Conservation (phyloP, 495 filamentous ascomycete species). For the Aspergillus affinis region DNA sequence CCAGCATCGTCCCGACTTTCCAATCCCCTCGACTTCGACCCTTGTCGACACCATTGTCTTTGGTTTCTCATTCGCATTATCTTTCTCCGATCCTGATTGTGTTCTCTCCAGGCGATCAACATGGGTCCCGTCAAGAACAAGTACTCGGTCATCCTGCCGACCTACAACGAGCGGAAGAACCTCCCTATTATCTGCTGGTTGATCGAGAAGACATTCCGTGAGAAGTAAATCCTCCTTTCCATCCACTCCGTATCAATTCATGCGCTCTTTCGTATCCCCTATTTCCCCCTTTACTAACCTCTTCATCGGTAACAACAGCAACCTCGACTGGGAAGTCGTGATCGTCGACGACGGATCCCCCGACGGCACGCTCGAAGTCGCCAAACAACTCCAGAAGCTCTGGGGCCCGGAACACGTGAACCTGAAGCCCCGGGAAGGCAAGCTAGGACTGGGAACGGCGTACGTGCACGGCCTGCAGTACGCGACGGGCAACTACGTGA, state of each 20-base stretch:
- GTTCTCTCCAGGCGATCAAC: conserved; percentile 14
- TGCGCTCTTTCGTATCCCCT: background rate
- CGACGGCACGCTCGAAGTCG: conserved; percentile 88
- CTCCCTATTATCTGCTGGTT: conserved; percentile 95
- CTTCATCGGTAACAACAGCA: conserved; percentile 46
- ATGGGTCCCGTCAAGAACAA: conserved; percentile 61
- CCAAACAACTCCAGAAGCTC: conserved; percentile 80
- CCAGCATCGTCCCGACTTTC: background rate
- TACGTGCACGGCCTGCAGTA: conserved; percentile 94
- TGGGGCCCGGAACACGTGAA: conserved; percentile 74
- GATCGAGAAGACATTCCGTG: conserved; percentile 83
- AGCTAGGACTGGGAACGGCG: conserved; percentile 93
- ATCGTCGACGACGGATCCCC: conserved; percentile 98
- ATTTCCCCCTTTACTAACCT: background rate
- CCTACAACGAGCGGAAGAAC: conserved; percentile 97
- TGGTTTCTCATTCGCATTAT: background rate
- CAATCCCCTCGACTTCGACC: background rate
- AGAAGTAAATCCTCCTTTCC: conserved; percentile 47
- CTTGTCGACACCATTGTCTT: background rate
- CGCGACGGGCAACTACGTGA: conserved; percentile 85
- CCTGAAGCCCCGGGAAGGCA: conserved; percentile 83
- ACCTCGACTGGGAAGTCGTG: conserved; percentile 96
- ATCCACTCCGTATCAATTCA: background rate
- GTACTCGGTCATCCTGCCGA: conserved; percentile 95
- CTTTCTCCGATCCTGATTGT: background rate